phyloP scores from a whole-genome alignment of 2,329 filamentous ascomycete genomes.

The Verticillium longisporum region DNA sequence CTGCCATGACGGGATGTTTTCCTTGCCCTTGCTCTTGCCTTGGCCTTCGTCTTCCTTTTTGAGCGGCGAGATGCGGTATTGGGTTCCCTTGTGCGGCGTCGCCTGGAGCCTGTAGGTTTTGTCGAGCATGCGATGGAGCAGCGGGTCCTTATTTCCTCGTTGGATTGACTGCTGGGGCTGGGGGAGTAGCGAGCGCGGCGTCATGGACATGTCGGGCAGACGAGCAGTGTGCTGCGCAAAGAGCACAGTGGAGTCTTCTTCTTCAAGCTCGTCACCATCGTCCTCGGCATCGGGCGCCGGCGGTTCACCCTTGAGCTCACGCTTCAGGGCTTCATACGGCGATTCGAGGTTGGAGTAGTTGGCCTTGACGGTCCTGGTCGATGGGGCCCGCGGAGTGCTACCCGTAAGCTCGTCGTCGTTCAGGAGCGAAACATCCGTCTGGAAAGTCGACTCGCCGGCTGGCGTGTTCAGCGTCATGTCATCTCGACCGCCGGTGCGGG shows the following conservation, averaged over 20 bases:
- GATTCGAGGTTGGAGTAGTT: constrained; percentile 63
- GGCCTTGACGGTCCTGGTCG: constrained; percentile 40
- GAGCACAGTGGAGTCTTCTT: constrained; percentile 39
- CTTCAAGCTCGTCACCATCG: constrained; percentile 24
- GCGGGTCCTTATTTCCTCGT: constrained; percentile 54
- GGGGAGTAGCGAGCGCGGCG: constrained; percentile 46
- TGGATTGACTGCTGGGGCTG: constrained; percentile 24
- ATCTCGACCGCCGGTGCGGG: constrained; percentile 30
- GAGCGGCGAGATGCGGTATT: constrained; percentile 36
- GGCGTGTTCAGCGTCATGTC: constrained; percentile 27
- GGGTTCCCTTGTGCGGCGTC: constrained; percentile 63
- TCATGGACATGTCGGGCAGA: constrained; percentile 57
- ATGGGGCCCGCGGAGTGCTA: constrained; percentile 59
- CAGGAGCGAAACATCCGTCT: constrained; percentile 58
- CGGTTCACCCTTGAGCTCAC: constrained; percentile 50
- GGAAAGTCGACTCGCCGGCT: constrained; percentile 26
- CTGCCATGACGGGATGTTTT: constrained; percentile 35
- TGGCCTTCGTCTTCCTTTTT: constrained; percentile 27
- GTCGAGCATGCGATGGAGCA: constrained; percentile 87
- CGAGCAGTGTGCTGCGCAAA: constrained; percentile 47
- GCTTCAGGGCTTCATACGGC: constrained; percentile 68
- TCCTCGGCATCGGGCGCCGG: constrained; percentile 20
- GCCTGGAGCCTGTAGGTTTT: constrained; percentile 93
- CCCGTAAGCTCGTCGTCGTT: constrained; percentile 59
- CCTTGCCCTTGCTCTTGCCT: constrained; percentile 26